Base-by-base conservation (phyloP, 192 early-diverging fungal species). In the Linderina pennispora region DNA sequence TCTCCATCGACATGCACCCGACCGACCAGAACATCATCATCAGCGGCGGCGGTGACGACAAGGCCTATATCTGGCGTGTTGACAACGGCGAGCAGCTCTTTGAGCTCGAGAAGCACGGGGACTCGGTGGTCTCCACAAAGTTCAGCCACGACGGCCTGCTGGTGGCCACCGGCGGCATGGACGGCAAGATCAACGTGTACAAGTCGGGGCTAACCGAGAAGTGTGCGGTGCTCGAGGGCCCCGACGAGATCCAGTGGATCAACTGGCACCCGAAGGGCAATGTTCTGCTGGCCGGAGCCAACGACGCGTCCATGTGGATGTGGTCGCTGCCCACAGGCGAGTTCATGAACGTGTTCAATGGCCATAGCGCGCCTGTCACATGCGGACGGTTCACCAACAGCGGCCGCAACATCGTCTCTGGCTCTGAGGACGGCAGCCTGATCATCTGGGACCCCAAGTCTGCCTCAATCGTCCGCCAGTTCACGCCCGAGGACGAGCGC, bases 211-310 rank as follows among this genome's bases (percentile, higher is more conserved):
- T 26, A 8, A 18, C 40, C 33, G 9, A 26, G 8, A 41, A 36
- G 25, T 59, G 53, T 13, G 63, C 74, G 1, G 43, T 64, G 15
- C 75, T 97, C 19, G 92, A 99, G 40, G 93, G 92, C 4, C 89
- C 93, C 10, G 81, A 83, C 53, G 97, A 97, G 65, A 79, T 95
- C 11, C 80, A 84, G 81, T 99, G 94, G 92, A 38, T 97, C 16
- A 64, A 87, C 54, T 99, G 97, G 97, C 97, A 99, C 65, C 92
- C 92, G 6, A 80, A 88, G 48, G 97, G 97, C 41, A 82, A 83
- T 45, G 84, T 97, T 10, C 48, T 99, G 13, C 58, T 99, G 19
- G 89, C 88, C n/a, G 94, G 93, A 16, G 77, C 85, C 23, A 72
- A 75, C 35, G 97, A 98, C 66, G 85, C 81, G 2, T 90, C 89